phyloP scores from a whole-genome alignment of 441 rosid species.

The Dalechampia spathulata region DNA sequence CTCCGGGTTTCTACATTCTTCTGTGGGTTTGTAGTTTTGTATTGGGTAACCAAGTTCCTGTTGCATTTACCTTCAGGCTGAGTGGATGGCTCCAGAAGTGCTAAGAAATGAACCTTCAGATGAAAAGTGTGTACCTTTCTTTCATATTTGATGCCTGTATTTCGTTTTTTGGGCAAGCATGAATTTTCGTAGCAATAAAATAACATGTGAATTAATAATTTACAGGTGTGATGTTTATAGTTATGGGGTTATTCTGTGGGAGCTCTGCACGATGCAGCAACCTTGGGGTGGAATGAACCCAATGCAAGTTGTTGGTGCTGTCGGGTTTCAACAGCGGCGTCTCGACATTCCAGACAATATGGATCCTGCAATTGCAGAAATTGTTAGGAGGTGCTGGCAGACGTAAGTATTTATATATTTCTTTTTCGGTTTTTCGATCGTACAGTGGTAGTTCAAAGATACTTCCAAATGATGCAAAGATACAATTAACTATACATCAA shows the following conservation, averaged over 20 bases:
- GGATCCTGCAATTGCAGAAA: slow-evolving; percentile 72
- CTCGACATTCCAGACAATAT: slow-evolving; percentile 74
- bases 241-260: slow-evolving; percentile 95
- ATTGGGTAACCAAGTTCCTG: slow-evolving; percentile 5
- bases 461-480: no score
- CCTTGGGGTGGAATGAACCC: slow-evolving; percentile 99
- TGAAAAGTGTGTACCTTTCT: slow-evolving; percentile 60
- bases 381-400: slow-evolving; percentile 84
- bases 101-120: slow-evolving; percentile 92
- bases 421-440: neutral
- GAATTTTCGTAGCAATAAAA: slow-evolving; percentile 5
- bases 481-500: no score
- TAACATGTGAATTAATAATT: slow-evolving; percentile 2
- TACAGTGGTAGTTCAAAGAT: no score
- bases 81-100: slow-evolving; percentile 99
- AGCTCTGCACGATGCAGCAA: slow-evolving; percentile 67
- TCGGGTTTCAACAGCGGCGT: slow-evolving; percentile 95
- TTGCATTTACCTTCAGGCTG: slow-evolving; percentile 55
- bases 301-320: slow-evolving; percentile 99
- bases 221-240: slow-evolving; percentile 94
- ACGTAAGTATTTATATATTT: slow-evolving; percentile 55
- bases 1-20: neutral
- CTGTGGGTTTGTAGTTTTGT: neutral
- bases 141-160: neutral
- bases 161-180: neutral